These are phyloP conservation scores for Lignosus rhinocerotis DNA, from an alignment of 1,284 basidiomycete genomes.

Conservation along the genomic window DNA sequence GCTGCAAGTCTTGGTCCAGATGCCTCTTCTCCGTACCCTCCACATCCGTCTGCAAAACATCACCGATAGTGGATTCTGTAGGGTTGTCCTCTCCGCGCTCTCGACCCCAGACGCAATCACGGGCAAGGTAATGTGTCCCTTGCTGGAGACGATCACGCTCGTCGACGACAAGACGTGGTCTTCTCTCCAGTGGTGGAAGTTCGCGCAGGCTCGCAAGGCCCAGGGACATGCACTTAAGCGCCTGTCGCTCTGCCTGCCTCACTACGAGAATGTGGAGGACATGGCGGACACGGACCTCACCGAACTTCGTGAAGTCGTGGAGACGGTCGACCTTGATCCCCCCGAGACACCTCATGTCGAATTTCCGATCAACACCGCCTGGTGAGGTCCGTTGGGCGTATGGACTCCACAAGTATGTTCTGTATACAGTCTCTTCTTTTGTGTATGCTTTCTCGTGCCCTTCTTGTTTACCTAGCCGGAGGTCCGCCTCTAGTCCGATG, in stretches of 20 bases:
- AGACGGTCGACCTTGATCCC: constrained; percentile 32
- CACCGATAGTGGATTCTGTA: constrained; percentile 32
- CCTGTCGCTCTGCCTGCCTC: constrained; percentile 31
- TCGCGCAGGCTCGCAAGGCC: constrained; percentile 27
- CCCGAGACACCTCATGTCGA: constrained; percentile 22
- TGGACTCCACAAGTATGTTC: neutral
- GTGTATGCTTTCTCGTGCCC: neutral
- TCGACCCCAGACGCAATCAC: constrained; percentile 24
- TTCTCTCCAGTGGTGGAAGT: constrained; percentile 31
- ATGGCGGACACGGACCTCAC: constrained; percentile 33
- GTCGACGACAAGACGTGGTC: constrained; percentile 35
- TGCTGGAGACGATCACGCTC: constrained; percentile 29
- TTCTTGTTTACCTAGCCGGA: constrained; percentile 12
- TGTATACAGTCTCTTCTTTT: constrained; percentile 2
- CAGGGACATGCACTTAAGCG: constrained; percentile 28
- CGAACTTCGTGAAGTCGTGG: constrained; percentile 28
- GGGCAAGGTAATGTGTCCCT: constrained; percentile 27
- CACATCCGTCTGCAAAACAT: constrained; percentile 30
- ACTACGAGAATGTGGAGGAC: constrained; percentile 34
- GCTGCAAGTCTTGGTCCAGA: constrained; percentile 29
- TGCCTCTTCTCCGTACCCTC: constrained; percentile 30
- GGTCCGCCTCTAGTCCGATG: neutral
- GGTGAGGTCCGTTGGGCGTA: constrained; percentile 7
- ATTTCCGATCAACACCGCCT: constrained; percentile 20
- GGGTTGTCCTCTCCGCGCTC: constrained; percentile 31